phyloP scores from a whole-genome alignment of 2,329 filamentous ascomycete genomes.

The Neofusicoccum parvum region DNA sequence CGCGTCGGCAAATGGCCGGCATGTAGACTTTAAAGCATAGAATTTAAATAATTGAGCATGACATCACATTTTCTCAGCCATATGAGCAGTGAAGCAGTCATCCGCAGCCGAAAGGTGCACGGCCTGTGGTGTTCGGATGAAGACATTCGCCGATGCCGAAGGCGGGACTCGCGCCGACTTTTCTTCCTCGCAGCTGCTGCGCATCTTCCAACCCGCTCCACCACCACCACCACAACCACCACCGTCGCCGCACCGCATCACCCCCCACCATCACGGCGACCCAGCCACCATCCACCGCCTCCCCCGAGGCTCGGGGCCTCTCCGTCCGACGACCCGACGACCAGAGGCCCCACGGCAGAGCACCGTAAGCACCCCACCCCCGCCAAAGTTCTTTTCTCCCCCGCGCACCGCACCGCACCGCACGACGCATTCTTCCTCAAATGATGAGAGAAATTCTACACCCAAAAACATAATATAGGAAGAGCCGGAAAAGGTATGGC shows the following conservation, averaged over 20 bases:
- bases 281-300: no score
- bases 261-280: no score
- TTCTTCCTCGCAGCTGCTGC: not conserved
- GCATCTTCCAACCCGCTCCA: no score
- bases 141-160: not conserved
- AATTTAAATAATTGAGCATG: no score
- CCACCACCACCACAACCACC: no score
- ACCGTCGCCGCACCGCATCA: no score
- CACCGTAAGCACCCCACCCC: no score
- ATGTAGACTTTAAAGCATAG: no score
- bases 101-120: not conserved
- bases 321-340: not conserved
- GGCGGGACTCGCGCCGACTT: not conserved
- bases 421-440: not conserved
- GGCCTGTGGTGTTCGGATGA: not conserved
- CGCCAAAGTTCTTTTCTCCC: no score
- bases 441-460: constrained; percentile 10
- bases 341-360: no score
- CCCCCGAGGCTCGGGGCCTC: no score
- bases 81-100: not conserved
- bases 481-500: constrained; percentile 18
- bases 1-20: not conserved
- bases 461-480: constrained; percentile 13
- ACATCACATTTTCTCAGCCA: not conserved
- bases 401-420: no score